Base-by-base conservation (phyloP, 139 green algal genomes). In the Picochlorum costavermella region DNA sequence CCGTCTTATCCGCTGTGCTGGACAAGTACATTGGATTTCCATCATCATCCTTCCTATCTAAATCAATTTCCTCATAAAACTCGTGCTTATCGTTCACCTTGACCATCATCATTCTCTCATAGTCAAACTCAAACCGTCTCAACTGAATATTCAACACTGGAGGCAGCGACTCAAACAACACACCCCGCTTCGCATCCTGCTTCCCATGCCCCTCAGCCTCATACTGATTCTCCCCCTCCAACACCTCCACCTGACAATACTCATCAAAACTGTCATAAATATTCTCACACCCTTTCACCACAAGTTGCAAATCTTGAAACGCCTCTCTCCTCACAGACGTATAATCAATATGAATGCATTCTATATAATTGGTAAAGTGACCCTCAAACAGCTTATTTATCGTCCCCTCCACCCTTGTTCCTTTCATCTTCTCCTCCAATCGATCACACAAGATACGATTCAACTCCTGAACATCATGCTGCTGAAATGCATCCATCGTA, bases 351-450 rank as follows among this genome's bases (percentile, higher is more conserved):
- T 96, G 81, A 25, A 96, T 76, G 77, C 94, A 98, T 67, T 96
- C 67, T 5, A 98, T 84, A 76, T 88, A 96, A 75, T 90, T 96
- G 31, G 78, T 59, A 4, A 78, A 87, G 71, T 94, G 76, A 6
- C 92, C 92, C 72, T 97, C 88, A 74, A 99, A 98, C 66, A 98
- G 81, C 50, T 92, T 69, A 63, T 88, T 82, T 55, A 98, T 95
- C 17, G 78, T 84, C 20, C 79, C 80, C 67, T 98, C 92, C 46
- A 98, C 94, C 12, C 64, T 74, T 2, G 92, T 98, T 46, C 85
- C 81, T 87, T 97, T 98, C 93, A 99, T 98, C 65, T 98, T 97
- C 40, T 96, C 90, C 64, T 98, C 94, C 60, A 99, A 84, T 62
- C 92, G 92, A 56, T 99, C 94, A 65, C 81, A 93, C 49, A 99